A percentile compares a stretch with the other conserved stretches of the same genome.
phyloP scores from a whole-genome alignment of 768 basidiomycete genomes.

The Macrocybe gigantea region DNA sequence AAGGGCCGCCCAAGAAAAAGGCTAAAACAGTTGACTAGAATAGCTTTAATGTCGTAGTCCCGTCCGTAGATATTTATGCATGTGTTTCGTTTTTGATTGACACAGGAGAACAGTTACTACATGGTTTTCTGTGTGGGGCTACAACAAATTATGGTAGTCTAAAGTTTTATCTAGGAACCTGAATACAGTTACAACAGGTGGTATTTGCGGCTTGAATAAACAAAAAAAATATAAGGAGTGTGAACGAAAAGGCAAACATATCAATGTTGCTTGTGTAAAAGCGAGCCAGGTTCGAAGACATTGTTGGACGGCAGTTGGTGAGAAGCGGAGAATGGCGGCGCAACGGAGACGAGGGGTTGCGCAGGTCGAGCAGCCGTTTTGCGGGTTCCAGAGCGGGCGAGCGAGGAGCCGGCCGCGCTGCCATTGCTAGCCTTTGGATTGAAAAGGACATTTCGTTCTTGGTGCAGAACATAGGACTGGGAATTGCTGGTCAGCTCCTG shows the following conservation, averaged over 20 bases:
- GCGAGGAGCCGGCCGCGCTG: slow-evolving; percentile 3
- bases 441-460: slow-evolving; percentile 70
- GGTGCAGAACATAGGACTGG: slow-evolving; percentile 79
- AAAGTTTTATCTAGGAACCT: not conserved
- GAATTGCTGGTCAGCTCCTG: slow-evolving; percentile 9
- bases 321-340: slow-evolving; percentile 28
- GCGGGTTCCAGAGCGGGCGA: slow-evolving; percentile 35
- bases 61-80: too few species aligned
- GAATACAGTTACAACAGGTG: slow-evolving; percentile 2
- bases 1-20: slow-evolving; percentile 73
- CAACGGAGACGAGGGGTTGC: slow-evolving; percentile 27
- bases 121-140: too few species aligned
- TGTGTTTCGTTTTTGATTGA: too few species aligned
- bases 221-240: not conserved
- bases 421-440: slow-evolving; percentile 29
- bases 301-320: slow-evolving; percentile 25
- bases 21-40: slow-evolving; percentile 46
- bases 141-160: slow-evolving; percentile 4
- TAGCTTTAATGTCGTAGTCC: slow-evolving; percentile 1
- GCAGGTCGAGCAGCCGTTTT: slow-evolving; percentile 25
- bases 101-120: too few species aligned
- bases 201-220: not conserved
- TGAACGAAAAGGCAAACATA: slow-evolving; percentile 2
- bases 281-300: slow-evolving; percentile 72
- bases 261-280: slow-evolving; percentile 48